Evolutionary conservation across 257 asterid species (phyloP).

Genomic region (Coffea eugenioides): DNA sequence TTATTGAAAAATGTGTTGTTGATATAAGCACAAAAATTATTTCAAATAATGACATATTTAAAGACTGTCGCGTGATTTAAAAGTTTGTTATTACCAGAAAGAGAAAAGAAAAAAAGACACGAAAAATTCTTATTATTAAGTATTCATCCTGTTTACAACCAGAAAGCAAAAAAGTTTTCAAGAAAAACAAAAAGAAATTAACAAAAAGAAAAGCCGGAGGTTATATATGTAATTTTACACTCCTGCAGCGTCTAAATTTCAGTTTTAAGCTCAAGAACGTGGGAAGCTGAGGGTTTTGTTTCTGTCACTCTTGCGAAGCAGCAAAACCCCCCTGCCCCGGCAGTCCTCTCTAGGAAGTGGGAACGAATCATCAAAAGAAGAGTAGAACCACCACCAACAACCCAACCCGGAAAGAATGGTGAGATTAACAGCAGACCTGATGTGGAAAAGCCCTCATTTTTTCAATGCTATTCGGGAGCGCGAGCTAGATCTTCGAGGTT

Average conservation of each 20-base stretch:
- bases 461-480: slow-evolving; percentile 96
- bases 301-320: slow-evolving; percentile 10
- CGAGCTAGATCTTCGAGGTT: slow-evolving; percentile 94
- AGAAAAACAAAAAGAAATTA: no score
- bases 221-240: neutral
- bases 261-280: neutral
- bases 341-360: neutral
- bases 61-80: no score
- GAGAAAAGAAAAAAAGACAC: no score
- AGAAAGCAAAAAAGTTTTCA: neutral
- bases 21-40: no score
- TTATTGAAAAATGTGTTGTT: no score
- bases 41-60: no score
- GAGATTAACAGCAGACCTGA: slow-evolving; percentile 83
- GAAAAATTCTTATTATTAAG: no score
- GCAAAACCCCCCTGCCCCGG: neutral
- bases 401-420: slow-evolving; percentile 44
- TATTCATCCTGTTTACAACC: no score
- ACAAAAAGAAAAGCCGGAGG: neutral
- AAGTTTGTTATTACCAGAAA: no score
- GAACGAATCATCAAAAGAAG: neutral
- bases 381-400: neutral
- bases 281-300: slow-evolving; percentile 8
- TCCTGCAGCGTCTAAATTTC: neutral
- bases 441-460: slow-evolving; percentile 95